These are phyloP conservation scores for Kurtzmaniella natalensis DNA, from an alignment of 1,139 yeast species.

Conservation along the genomic window DNA sequence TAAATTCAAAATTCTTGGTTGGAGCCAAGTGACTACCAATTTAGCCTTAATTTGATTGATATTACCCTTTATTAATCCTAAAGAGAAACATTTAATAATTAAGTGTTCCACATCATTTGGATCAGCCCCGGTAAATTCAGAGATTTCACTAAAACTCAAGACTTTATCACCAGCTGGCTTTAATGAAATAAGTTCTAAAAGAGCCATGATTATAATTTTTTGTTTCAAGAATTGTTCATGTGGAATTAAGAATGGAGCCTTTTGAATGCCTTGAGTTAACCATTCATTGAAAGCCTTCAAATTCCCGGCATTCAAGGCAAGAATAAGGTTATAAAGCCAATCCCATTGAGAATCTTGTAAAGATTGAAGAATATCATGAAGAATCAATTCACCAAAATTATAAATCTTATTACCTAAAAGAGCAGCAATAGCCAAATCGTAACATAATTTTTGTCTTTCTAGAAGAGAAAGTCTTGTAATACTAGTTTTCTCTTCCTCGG, in stretches of 20 bases:
- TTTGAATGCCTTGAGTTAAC: conserved; percentile 30
- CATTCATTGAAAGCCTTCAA: conserved; percentile 55
- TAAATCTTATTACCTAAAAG: conserved; percentile 87
- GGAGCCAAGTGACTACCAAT: conserved; percentile 87
- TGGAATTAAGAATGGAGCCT: conserved; percentile 54
- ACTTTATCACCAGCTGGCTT: conserved; percentile 73
- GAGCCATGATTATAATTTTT: conserved; percentile 87
- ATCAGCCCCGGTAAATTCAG: conserved; percentile 63
- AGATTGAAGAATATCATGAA: conserved; percentile 75
- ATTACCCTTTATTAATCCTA: conserved; percentile 77
- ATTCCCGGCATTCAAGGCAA: conserved; percentile 75
- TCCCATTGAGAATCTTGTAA: conserved; percentile 48
- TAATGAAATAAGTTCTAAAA: conserved; percentile 80
- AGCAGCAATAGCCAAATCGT: conserved; percentile 83
- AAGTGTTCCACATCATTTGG: conserved; percentile 80
- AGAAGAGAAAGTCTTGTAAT: conserved; percentile 9
- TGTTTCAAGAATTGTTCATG: conserved; percentile 70
- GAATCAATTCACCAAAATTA: conserved; percentile 90
- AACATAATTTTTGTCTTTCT: conserved; percentile 50
- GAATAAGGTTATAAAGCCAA: conserved; percentile 74
- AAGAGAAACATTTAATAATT: conserved; percentile 85
- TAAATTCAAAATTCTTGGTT: conserved; percentile 85
- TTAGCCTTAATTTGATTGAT: conserved; percentile 82
- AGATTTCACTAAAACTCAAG: conserved; percentile 68
- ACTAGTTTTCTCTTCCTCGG: conserved; percentile 22